These are phyloP conservation scores for Trichomonascaceae sp. DNA, from an alignment of 1,139 yeast genomes.

Conservation along the genomic window DNA sequence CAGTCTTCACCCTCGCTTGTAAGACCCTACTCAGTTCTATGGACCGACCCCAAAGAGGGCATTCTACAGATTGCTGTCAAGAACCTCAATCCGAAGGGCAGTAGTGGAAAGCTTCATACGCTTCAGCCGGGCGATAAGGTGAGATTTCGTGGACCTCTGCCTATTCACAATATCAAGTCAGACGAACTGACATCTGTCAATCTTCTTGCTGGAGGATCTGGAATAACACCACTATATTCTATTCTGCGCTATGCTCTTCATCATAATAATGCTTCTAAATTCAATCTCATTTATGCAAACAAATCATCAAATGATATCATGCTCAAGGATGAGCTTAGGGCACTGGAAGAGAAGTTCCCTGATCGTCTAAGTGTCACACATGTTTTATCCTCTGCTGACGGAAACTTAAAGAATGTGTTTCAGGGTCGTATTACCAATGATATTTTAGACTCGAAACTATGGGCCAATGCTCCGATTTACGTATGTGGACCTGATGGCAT, in stretches of 20 bases:
- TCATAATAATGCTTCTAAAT: conserved; percentile 5
- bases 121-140: not conserved
- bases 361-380: not conserved
- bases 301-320: not conserved
- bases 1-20: not conserved
- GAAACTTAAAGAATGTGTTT: not conserved
- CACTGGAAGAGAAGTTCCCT: not conserved
- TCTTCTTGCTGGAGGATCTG: not conserved
- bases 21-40: not conserved
- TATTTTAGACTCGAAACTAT: not conserved
- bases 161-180: not conserved
- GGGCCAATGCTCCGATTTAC: not conserved
- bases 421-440: not conserved
- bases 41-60: not conserved
- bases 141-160: not conserved
- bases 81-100: not conserved
- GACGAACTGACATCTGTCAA: not conserved
- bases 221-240: not conserved
- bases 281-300: conserved; percentile 4
- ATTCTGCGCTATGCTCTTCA: not conserved
- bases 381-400: not conserved
- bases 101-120: not conserved
- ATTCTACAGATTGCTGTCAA: not conserved
- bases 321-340: not conserved
- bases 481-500: conserved; percentile 2